Percentiles rank a stretch among this genome's conserved stretches.
phyloP scores from a whole-genome alignment of 2,329 filamentous ascomycete species.

The Ophiostoma himal-ulmi region DNA sequence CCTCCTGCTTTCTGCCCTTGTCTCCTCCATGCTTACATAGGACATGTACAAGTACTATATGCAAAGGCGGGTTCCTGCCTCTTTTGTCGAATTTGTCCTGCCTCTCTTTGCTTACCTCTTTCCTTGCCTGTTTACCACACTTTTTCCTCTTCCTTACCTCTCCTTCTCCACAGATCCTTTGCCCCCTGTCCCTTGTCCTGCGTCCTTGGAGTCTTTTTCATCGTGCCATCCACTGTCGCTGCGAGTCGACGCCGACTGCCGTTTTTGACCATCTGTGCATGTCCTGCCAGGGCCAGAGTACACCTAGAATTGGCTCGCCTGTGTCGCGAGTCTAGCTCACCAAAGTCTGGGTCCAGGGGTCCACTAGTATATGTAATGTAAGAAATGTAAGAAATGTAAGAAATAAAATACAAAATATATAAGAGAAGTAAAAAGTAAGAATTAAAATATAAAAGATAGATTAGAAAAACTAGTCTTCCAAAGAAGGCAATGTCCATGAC shows the following conservation, averaged over 20 bases:
- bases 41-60: too few species aligned
- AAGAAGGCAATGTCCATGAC: conserved; percentile 1
- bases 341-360: conserved; percentile 6
- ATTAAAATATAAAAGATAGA: background rate
- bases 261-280: too few species aligned
- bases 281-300: background rate
- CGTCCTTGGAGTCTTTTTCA: too few species aligned
- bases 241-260: background rate
- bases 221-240: background rate
- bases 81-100: too few species aligned
- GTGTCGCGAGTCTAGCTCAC: background rate
- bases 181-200: background rate
- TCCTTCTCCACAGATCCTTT: background rate
- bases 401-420: background rate
- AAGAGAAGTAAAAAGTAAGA: too few species aligned
- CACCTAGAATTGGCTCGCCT: background rate
- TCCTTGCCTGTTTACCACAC: background rate
- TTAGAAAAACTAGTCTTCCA: background rate
- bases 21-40: background rate
- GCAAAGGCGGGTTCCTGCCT: too few species aligned
- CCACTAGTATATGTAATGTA: background rate
- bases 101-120: background rate
- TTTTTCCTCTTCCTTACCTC: background rate
- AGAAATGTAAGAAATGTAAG: background rate
- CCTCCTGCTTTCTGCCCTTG: too few species aligned